Conservation (phyloP, 495 filamentous ascomycete genomes). For the Evansstolkia leycettana region DNA sequence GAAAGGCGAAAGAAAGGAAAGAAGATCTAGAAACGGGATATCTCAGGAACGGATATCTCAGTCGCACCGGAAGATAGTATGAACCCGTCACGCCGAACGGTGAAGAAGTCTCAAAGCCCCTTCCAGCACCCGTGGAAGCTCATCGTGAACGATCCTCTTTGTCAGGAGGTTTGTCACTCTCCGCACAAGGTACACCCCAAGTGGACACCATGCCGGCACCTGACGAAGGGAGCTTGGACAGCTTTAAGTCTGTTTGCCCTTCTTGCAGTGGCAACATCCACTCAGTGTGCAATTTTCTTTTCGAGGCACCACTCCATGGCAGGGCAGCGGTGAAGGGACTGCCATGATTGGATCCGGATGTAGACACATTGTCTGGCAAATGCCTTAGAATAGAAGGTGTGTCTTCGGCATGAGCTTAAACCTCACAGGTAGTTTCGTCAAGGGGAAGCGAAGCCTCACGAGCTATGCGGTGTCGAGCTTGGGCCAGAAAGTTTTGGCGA, state of each 20-base stretch:
- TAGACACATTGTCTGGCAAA: conserved; percentile 8
- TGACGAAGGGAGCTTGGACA: conserved; percentile 6
- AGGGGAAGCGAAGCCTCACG: conserved; percentile 9
- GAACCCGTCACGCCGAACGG: background rate
- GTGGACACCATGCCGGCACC: conserved; percentile 10
- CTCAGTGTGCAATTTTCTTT: conserved; percentile 4
- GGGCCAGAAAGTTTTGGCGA: conserved; percentile 6
- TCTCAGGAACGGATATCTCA: background rate
- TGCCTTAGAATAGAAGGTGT: conserved; percentile 13
- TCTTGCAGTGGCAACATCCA: conserved; percentile 3
- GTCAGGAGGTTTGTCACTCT: conserved; percentile 2
- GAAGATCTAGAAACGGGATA: conserved; percentile 2
- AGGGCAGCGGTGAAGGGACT: conserved; percentile 11
- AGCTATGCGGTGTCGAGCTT: conserved; percentile 8
- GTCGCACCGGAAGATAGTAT: too few species aligned
- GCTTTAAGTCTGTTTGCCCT: conserved; percentile 10
- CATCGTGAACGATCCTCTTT: conserved; percentile 1
- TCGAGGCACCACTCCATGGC: conserved; percentile 8
- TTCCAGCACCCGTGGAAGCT: conserved; percentile 1
- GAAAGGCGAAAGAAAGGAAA: background rate
- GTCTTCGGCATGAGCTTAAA: conserved; percentile 6
- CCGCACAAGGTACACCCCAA: conserved; percentile 3
- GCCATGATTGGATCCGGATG: conserved; percentile 4
- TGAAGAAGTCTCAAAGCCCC: conserved; percentile 1
- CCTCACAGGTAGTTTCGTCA: conserved; percentile 9